Conservation (phyloP, 345 rosid genomes). For the Cardiospermum halicacabum region DNA sequence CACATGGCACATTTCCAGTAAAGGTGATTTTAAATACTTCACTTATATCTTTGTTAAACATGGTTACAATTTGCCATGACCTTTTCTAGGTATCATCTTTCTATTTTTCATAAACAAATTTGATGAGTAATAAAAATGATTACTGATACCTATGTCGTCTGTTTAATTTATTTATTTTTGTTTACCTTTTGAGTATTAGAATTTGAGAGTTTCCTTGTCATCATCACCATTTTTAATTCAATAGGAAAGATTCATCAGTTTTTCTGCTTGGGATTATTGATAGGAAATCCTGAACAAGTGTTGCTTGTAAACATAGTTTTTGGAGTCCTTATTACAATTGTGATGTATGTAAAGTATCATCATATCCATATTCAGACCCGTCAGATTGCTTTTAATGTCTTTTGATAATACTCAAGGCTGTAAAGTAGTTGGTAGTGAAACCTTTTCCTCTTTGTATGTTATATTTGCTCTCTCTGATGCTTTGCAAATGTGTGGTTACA, state of each 20-base stretch:
- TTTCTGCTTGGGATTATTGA: neutral
- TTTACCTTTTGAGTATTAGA: neutral
- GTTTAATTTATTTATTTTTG: neutral
- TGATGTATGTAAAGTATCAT: neutral
- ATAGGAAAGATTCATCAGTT: neutral
- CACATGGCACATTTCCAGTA: slow-evolving; percentile 92
- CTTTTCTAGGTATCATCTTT: neutral
- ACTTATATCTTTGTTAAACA: neutral
- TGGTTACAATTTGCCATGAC: neutral
- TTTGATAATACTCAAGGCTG: neutral
- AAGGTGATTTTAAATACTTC: slow-evolving; percentile 47
- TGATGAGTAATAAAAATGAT: neutral
- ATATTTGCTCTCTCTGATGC: neutral
- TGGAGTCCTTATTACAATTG: neutral
- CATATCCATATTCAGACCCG: neutral
- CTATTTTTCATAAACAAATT: neutral
- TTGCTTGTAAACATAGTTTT: neutral
- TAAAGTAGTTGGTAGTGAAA: neutral
- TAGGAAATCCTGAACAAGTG: neutral
- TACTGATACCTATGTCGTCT: neutral
- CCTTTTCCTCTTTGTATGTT: neutral
- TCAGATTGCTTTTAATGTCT: neutral
- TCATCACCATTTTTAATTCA: neutral
- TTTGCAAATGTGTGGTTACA: neutral
- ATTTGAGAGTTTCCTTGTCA: slow-evolving; percentile 1